Conservation (phyloP, 192 early-diverging fungal genomes). For the Rhizoclosmatium sp. region DNA sequence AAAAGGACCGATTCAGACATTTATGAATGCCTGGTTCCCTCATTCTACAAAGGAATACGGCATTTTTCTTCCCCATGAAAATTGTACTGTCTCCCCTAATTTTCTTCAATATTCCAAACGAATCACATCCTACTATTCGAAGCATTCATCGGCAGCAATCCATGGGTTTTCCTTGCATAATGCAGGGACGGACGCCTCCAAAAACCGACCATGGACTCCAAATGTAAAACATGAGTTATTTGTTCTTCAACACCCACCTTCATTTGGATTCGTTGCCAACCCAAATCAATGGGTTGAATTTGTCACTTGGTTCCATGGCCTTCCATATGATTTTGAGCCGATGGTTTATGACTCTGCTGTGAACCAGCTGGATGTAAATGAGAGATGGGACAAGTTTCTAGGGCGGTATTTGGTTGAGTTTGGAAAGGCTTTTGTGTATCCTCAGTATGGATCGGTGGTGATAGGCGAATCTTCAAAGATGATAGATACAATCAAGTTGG, state of each 20-base stretch:
- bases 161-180: constrained; percentile 27
- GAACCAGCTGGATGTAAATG: constrained; percentile 8
- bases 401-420: constrained; percentile 28
- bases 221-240: not conserved
- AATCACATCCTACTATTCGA: constrained; percentile 14
- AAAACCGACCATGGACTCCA: not conserved
- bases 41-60: constrained; percentile 2
- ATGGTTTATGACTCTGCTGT: constrained; percentile 4
- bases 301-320: constrained; percentile 29
- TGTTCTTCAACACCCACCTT: constrained; percentile 30
- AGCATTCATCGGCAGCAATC: too few species aligned
- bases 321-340: constrained; percentile 21
- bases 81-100: constrained; percentile 26
- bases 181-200: not conserved
- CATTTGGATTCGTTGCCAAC: not conserved
- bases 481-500: not conserved
- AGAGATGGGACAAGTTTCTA: constrained; percentile 20
- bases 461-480: not conserved
- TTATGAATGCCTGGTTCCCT: constrained; percentile 39
- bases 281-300: constrained; percentile 15
- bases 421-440: constrained; percentile 13
- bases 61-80: constrained; percentile 37
- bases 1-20: constrained; percentile 4
- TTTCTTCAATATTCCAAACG: constrained; percentile 42
- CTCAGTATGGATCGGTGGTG: not conserved